phyloP scores from a whole-genome alignment of 176 grass and related monocot genomes.

The Aegilops bicornis region DNA sequence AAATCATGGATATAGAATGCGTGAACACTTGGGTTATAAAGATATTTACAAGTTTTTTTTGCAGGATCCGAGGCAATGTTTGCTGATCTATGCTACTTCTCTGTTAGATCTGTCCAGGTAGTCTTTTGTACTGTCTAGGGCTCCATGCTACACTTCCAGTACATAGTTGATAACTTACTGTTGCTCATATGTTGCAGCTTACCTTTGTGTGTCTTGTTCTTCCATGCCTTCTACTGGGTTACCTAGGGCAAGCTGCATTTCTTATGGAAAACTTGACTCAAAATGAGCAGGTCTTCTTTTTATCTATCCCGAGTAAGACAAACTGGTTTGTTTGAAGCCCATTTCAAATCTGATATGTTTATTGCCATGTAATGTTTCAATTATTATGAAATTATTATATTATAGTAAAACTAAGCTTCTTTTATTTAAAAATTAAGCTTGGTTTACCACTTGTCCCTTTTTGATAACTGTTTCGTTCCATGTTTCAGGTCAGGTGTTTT shows the following conservation, averaged over 20 bases:
- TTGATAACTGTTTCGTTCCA: constrained; percentile 28
- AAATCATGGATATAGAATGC: background rate
- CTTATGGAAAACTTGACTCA: constrained; percentile 83
- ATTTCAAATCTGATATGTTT: constrained; percentile 28
- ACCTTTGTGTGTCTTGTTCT: constrained; percentile 94
- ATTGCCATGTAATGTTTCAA: constrained; percentile 25
- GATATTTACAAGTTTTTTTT: constrained; percentile 29
- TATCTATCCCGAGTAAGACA: constrained; percentile 93
- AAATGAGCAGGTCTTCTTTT: constrained; percentile 97
- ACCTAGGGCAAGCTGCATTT: constrained; percentile 96
- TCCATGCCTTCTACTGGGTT: constrained; percentile 94
- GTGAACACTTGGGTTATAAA: constrained; percentile 1
- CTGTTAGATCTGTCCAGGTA: constrained; percentile 96
- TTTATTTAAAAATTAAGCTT: background rate
- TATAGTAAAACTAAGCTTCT: background rate
- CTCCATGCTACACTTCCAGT: constrained; percentile 16
- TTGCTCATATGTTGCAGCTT: constrained; percentile 64
- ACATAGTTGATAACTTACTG: constrained; percentile 32
- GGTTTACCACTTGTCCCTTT: constrained; percentile 9
- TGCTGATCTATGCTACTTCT: constrained; percentile 99
- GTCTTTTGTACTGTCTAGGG: background rate
- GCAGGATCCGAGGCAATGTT: constrained; percentile 99
- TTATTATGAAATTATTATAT: constrained; percentile 3
- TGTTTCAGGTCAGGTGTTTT: constrained; percentile 71
- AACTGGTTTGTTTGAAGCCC: constrained; percentile 14